Conservation (phyloP, 2,329 filamentous ascomycete genomes). For the Claviceps spartinae region DNA sequence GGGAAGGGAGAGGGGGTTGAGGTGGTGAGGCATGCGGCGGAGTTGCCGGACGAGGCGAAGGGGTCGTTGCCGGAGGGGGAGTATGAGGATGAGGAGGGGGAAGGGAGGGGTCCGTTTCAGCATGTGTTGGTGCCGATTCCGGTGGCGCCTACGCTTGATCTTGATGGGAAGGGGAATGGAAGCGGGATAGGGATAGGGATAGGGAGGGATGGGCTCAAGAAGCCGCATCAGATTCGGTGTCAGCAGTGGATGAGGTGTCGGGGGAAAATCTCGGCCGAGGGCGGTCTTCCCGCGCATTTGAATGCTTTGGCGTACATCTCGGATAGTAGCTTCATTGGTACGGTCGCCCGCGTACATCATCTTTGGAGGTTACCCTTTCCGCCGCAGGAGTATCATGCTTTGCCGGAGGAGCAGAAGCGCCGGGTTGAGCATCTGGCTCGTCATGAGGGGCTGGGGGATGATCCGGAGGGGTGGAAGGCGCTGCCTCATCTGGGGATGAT, state of each 20-base stretch:
- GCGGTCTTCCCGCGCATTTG: constrained; percentile 69
- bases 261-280: constrained; percentile 58
- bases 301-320: constrained; percentile 86
- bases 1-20: too few relatives aligned
- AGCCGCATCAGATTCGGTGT: constrained; percentile 53
- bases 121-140: too few relatives aligned
- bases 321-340: constrained; percentile 88
- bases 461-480: constrained; percentile 30
- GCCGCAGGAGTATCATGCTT: constrained; percentile 37
- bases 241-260: constrained; percentile 63
- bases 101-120: too few relatives aligned
- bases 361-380: constrained; percentile 58
- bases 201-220: constrained; percentile 36
- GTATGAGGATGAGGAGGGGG: too few relatives aligned
- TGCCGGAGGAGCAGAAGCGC: constrained; percentile 27
- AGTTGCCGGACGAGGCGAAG: too few relatives aligned
- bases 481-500: constrained; percentile 57
- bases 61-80: too few relatives aligned
- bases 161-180: constrained; percentile 15
- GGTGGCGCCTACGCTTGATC: too few relatives aligned
- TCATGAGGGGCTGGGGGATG: constrained; percentile 26
- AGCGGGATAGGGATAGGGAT: constrained; percentile 18
- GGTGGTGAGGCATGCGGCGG: too few relatives aligned
- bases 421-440: constrained; percentile 19
- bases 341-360: constrained; percentile 65